These are phyloP conservation scores for Amphichorda felina DNA, from an alignment of 2,329 filamentous ascomycete species.

Conservation along the genomic window DNA sequence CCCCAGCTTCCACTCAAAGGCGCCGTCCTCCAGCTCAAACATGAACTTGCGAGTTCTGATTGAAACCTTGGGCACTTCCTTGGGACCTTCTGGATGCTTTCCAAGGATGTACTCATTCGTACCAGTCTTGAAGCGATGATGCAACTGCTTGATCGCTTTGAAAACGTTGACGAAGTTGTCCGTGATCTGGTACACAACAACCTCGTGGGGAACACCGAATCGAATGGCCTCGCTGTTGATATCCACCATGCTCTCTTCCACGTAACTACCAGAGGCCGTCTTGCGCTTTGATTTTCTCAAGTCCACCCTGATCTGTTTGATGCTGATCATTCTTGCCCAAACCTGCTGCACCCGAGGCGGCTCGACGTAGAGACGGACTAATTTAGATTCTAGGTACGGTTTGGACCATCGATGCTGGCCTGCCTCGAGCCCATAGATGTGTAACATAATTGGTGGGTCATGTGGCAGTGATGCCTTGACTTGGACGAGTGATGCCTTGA, in stretches of 20 bases:
- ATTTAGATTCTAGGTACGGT: constrained; percentile 66
- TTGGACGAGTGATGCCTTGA: constrained; percentile 73
- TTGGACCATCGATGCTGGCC: constrained; percentile 80
- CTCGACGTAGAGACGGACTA: constrained; percentile 78
- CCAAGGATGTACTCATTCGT: constrained; percentile 80
- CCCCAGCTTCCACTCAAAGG: constrained; percentile 94
- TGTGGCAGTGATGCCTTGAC: constrained; percentile 80
- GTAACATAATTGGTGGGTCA: constrained; percentile 85
- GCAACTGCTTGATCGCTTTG: constrained; percentile 83
- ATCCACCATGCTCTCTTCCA: constrained; percentile 75
- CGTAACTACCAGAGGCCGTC: constrained; percentile 39
- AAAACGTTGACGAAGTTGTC: constrained; percentile 84
- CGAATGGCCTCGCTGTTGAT: constrained; percentile 76
- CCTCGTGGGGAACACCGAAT: constrained; percentile 78
- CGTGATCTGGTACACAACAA: constrained; percentile 81
- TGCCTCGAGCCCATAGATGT: constrained; percentile 70
- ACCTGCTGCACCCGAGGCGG: constrained; percentile 70
- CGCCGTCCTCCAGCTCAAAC: constrained; percentile 90
- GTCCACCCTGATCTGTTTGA: constrained; percentile 73
- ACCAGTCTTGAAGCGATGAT: constrained; percentile 80
- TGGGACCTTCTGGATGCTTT: constrained; percentile 77
- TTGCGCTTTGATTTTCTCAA: constrained; percentile 67
- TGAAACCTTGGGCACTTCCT: constrained; percentile 75
- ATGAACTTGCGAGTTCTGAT: constrained; percentile 70
- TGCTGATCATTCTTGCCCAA: constrained; percentile 78